Evolutionary conservation across 2,329 filamentous ascomycete species (phyloP).

Genomic region (Aspergillus pseudoviridinutans): DNA sequence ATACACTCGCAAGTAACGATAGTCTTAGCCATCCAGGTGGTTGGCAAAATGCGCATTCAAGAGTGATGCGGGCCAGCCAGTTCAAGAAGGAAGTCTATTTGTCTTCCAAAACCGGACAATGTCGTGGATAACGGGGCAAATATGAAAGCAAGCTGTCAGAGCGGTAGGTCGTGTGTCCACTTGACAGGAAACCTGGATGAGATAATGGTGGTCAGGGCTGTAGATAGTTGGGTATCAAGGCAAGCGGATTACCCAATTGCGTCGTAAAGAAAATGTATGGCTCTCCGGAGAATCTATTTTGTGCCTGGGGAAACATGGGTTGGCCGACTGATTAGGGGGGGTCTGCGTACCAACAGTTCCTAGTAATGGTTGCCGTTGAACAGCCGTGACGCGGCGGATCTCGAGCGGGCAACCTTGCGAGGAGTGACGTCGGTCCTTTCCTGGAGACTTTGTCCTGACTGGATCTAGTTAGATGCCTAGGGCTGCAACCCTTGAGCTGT

Average conservation of each 20-base stretch:
- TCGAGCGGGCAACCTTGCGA: constrained; percentile 1
- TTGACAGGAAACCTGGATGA: not conserved
- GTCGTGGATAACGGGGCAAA: not conserved
- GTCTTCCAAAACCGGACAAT: not conserved
- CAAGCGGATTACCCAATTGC: constrained; percentile 9
- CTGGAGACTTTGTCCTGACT: not conserved
- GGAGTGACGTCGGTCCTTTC: constrained; percentile 26
- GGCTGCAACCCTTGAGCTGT: constrained; percentile 19
- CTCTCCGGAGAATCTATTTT: not conserved
- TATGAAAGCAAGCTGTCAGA: not conserved
- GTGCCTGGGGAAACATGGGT: constrained; percentile 11
- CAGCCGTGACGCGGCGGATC: constrained; percentile 8
- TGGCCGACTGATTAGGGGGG: constrained; percentile 3
- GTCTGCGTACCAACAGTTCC: not conserved
- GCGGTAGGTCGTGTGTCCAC: not conserved
- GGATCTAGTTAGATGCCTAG: constrained; percentile 14
- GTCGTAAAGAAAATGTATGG: constrained; percentile 1
- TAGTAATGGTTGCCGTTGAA: not conserved
- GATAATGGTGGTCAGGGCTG: constrained; percentile 1
- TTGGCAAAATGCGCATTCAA: constrained; percentile 23
- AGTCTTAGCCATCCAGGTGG: constrained; percentile 27
- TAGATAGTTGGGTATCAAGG: constrained; percentile 9
- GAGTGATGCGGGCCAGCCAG: constrained; percentile 20
- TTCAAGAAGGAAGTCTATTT: constrained; percentile 12
- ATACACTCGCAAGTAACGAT: constrained; percentile 16